A percentile compares a stretch with the other conserved stretches of the same genome.
Evolutionary conservation across 2,329 filamentous ascomycete species (phyloP).

Genomic region (Cladosporium colombiae): DNA sequence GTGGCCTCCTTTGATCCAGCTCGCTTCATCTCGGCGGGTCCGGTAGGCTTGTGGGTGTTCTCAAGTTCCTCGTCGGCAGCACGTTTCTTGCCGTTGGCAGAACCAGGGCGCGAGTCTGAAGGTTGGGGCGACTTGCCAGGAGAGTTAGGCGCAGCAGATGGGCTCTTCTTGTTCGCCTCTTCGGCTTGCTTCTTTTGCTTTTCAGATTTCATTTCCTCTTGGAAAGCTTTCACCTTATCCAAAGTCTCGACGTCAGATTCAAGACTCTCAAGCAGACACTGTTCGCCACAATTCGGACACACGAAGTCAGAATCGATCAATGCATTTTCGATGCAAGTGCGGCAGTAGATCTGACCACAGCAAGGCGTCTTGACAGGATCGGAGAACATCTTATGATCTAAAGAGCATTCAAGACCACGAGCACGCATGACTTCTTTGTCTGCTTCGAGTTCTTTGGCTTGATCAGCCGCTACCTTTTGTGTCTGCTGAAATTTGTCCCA

Average conservation of each 20-base stretch:
- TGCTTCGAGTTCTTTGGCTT: constrained; percentile 70
- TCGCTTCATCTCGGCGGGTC: constrained; percentile 47
- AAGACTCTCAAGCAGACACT: constrained; percentile 90
- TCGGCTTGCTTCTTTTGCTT: constrained; percentile 21
- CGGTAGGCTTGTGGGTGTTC: constrained; percentile 45
- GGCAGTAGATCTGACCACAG: constrained; percentile 97
- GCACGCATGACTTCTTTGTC: constrained; percentile 86
- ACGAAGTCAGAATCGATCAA: constrained; percentile 97
- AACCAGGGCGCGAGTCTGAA: constrained; percentile 29
- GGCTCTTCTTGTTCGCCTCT: constrained; percentile 16
- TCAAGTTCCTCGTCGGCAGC: constrained; percentile 70
- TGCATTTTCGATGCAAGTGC: constrained; percentile 98
- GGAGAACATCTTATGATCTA: constrained; percentile 98
- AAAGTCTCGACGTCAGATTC: constrained; percentile 81
- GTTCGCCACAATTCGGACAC: constrained; percentile 89
- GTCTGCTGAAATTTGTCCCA: constrained; percentile 98
- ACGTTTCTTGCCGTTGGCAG: constrained; percentile 69
- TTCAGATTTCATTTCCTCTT: constrained; percentile 53
- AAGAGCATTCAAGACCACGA: constrained; percentile 84
- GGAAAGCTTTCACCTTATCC: constrained; percentile 78
- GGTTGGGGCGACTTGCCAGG: constrained; percentile 27
- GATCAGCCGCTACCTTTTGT: constrained; percentile 79
- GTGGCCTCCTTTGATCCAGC: constrained; percentile 25
- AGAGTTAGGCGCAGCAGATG: constrained; percentile 23
- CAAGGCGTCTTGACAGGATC: constrained; percentile 99